Evolutionary conservation across 148 eudicot species (phyloP), one percentile per base, ranked within the genome.

Genomic region (Vaccinium vitisidaea): DNA sequence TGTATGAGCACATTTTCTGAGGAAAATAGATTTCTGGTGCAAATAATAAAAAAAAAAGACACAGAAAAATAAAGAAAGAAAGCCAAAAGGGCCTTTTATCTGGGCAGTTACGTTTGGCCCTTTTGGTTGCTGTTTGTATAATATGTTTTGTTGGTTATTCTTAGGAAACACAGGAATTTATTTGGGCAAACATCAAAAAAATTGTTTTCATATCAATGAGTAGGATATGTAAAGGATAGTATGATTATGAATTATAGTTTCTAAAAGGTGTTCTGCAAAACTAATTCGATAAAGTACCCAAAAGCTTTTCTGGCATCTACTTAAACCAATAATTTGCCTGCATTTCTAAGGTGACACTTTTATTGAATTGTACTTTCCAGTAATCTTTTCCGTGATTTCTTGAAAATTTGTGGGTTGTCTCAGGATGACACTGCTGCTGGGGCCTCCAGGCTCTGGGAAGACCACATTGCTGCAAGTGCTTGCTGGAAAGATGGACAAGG

Each of bases 401-500:
- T 56, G 65, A 15, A 79, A 36, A 80, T 30, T 55, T 79, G 30
- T 84, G 15, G 46, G 36, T 43, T 70, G 36, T 73, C 50, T 74
- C 80, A 90, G 92, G 86, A 76, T 88, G 86, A 90, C 92, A n/a
- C 85, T 90, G 25, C 90, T 90, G 80, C 80, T 90, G 6, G 92
- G 92, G 48, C 90, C 92, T 70, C 92, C 92, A 14, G 88, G 86
- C 78, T 90, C 92, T 32, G 92, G 92, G 43, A 90, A 90, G 56
- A 86, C 92, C n/a, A 90, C 92, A 52, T 90, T 90, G 77, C 32
- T 90, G 70, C 86, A 88, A 84, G 89, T 85, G 27, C 88, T 90
- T 67, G 89, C 92, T 6, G 92, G 90, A 80, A 84, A 83, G 85
- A 83, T 90, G 84, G 90, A 87, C 8, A 75, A 83, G 63, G 88